phyloP scores from a whole-genome alignment of 495 filamentous ascomycete species.

The Trichoderma parareesei region DNA sequence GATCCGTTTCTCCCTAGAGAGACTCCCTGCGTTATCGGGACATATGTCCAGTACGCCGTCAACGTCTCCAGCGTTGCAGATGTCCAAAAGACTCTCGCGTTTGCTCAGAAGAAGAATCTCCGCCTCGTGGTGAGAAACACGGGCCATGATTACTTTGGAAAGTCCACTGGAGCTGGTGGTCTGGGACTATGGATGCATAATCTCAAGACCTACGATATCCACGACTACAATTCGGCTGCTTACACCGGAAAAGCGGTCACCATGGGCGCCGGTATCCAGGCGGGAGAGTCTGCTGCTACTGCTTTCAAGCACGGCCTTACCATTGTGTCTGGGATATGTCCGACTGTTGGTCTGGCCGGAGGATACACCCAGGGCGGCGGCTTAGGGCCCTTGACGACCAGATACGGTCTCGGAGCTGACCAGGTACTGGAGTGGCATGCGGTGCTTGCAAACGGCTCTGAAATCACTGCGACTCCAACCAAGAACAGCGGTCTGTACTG shows the following conservation, averaged over 20 bases:
- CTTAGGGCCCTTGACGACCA: conserved; percentile 35
- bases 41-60: conserved; percentile 49
- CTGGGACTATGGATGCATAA: conserved; percentile 57
- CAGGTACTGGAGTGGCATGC: conserved; percentile 38
- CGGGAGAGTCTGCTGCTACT: conserved; percentile 31
- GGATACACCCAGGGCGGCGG: conserved; percentile 57
- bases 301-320: conserved; percentile 31
- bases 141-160: conserved; percentile 52
- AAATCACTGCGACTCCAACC: conserved; percentile 33
- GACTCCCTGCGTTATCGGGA: conserved; percentile 48
- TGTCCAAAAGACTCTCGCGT: conserved; percentile 42
- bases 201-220: conserved; percentile 44
- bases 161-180: conserved; percentile 49
- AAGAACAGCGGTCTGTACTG: conserved; percentile 47
- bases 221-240: conserved; percentile 26
- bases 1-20: conserved; percentile 42
- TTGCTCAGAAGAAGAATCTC: conserved; percentile 47
- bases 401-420: conserved; percentile 40
- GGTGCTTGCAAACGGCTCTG: conserved; percentile 38
- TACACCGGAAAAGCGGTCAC: conserved; percentile 40
- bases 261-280: conserved; percentile 42
- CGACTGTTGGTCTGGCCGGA: conserved; percentile 43
- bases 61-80: conserved; percentile 36
- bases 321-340: conserved; percentile 38
- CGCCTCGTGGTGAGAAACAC: conserved; percentile 59